Percentiles rank a stretch among this genome's conserved stretches.
Evolutionary conservation across 2,329 filamentous ascomycete genomes (phyloP).

Genomic region (Thelonectria rubi): DNA sequence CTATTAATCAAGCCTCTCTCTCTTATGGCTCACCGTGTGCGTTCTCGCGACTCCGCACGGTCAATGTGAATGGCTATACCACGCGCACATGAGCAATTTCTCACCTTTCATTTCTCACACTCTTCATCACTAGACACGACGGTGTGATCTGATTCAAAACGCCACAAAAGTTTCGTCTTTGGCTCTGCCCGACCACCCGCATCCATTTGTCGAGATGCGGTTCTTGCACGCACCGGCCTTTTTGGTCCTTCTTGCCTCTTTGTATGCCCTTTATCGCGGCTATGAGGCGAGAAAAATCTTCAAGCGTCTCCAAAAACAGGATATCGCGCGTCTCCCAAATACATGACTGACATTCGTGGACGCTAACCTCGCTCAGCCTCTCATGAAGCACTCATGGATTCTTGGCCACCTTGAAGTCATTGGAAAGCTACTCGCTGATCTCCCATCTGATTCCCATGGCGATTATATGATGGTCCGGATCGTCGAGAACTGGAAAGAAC

Average conservation of each 20-base stretch:
- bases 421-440: conserved; percentile 17
- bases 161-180: too few relatives aligned
- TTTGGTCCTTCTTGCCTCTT: neutral
- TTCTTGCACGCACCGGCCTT: neutral
- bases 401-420: conserved; percentile 31
- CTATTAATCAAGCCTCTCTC: too few relatives aligned
- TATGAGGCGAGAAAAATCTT: conserved; percentile 1
- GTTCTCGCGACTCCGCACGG: too few relatives aligned
- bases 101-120: too few relatives aligned
- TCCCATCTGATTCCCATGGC: conserved; percentile 30
- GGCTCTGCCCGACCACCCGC: too few relatives aligned
- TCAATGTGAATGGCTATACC: too few relatives aligned
- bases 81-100: too few relatives aligned
- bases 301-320: neutral
- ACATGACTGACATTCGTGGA: neutral
- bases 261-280: neutral
- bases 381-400: conserved; percentile 35
- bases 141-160: too few relatives aligned
- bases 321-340: neutral
- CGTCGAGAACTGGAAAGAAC: conserved; percentile 29
- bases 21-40: too few relatives aligned
- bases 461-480: conserved; percentile 30
- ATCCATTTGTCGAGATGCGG: neutral
- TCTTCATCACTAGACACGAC: too few relatives aligned
- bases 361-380: conserved; percentile 15